These are phyloP conservation scores for Phlebiopsis flavidoalba DNA, from an alignment of 768 basidiomycete species.

Conservation along the genomic window DNA sequence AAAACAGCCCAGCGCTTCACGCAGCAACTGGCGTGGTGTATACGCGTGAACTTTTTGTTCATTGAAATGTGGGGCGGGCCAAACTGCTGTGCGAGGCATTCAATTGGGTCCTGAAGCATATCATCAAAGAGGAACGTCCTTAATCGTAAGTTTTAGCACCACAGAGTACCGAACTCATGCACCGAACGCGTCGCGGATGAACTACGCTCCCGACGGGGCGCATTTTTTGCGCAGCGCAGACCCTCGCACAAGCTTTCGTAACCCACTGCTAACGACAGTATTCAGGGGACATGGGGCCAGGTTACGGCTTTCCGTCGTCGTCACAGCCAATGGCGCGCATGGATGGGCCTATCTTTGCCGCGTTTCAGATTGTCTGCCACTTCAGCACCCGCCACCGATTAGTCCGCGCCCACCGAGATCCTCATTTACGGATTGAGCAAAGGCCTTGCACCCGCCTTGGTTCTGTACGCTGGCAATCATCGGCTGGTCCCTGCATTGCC, in stretches of 20 bases:
- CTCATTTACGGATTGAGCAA: slow-evolving; percentile 44
- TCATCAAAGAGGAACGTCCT: slow-evolving; percentile 67
- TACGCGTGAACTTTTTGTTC: slow-evolving; percentile 74
- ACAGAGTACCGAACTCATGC: not conserved
- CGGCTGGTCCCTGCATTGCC: slow-evolving; percentile 48
- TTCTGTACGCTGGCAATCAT: slow-evolving; percentile 46
- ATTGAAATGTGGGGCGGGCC: slow-evolving; percentile 83
- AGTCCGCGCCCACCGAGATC: slow-evolving; percentile 50
- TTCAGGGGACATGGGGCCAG: slow-evolving; percentile 54
- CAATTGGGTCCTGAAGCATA: slow-evolving; percentile 64
- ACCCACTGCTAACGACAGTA: not conserved
- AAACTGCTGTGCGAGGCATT: slow-evolving; percentile 65
- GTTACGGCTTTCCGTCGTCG: slow-evolving; percentile 85
- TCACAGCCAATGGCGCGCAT: slow-evolving; percentile 91
- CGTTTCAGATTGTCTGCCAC: slow-evolving; percentile 74
- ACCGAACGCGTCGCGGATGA: not conserved
- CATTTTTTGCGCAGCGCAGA: not conserved
- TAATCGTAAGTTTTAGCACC: slow-evolving; percentile 38
- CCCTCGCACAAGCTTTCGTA: not conserved
- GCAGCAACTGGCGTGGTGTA: slow-evolving; percentile 68
- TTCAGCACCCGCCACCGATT: slow-evolving; percentile 65
- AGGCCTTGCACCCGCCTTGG: slow-evolving; percentile 39
- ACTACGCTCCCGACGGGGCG: not conserved
- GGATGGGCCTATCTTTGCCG: slow-evolving; percentile 84
- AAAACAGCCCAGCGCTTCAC: slow-evolving; percentile 68